Evolutionary conservation across 2,329 filamentous ascomycete genomes (phyloP).

Genomic region (Xylaria sp.): DNA sequence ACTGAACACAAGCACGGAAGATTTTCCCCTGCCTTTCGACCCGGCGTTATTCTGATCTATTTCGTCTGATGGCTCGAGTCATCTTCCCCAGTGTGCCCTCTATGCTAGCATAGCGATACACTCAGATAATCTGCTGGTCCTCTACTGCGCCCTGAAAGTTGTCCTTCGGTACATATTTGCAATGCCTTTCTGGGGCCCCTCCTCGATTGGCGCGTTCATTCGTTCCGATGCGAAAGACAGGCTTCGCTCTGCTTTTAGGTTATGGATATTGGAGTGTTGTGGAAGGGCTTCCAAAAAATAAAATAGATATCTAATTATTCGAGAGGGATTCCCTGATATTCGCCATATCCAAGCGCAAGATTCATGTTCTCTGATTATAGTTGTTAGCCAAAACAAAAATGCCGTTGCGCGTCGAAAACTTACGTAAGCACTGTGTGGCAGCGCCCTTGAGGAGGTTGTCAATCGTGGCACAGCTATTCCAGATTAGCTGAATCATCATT

Average conservation of each 20-base stretch:
- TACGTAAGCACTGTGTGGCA: constrained; percentile 90
- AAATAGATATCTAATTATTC: constrained; percentile 6
- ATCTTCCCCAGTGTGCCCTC: background rate
- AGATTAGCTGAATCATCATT: constrained; percentile 11
- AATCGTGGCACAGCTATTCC: constrained; percentile 77
- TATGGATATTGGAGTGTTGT: constrained; percentile 6
- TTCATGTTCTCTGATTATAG: constrained; percentile 51
- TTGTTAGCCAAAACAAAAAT: constrained; percentile 55
- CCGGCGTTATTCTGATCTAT: too few species aligned
- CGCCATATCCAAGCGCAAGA: constrained; percentile 64
- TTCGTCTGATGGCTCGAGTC: too few species aligned
- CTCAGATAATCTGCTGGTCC: constrained; percentile 7
- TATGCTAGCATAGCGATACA: constrained; percentile 18
- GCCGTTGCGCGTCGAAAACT: constrained; percentile 54
- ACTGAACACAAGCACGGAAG: too few species aligned
- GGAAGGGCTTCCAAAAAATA: constrained; percentile 15
- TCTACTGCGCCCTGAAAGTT: background rate
- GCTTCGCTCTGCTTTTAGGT: background rate
- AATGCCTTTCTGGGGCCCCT: background rate
- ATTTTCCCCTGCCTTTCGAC: too few species aligned
- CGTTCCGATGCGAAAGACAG: background rate
- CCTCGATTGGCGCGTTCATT: constrained; percentile 13
- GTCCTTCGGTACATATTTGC: background rate
- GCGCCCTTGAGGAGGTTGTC: constrained; percentile 95
- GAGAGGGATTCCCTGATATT: constrained; percentile 52